These are phyloP conservation scores for Hemerocallis citrina DNA, from an alignment of 106 monocot genomes.

Conservation along the genomic window DNA sequence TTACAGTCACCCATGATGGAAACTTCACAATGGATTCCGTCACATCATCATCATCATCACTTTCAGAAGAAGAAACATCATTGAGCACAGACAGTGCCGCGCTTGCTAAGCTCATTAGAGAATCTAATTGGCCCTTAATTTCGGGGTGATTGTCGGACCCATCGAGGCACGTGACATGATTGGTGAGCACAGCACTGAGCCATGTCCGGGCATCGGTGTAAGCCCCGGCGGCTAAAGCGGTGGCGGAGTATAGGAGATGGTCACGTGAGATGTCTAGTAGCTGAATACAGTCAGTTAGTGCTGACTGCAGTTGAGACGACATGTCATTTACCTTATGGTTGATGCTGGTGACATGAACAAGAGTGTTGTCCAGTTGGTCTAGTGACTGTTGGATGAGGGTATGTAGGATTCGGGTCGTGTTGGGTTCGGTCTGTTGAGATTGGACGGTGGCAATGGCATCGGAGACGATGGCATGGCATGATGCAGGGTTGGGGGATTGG, in stretches of 20 bases:
- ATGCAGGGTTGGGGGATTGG: conserved; percentile 6
- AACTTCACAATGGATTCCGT: background rate
- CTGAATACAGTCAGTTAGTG: conserved; percentile 29
- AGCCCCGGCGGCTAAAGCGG: background rate
- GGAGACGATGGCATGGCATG: conserved; percentile 24
- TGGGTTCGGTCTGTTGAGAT: background rate
- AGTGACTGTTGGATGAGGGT: conserved; percentile 15
- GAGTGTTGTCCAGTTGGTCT: background rate
- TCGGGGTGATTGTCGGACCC: background rate
- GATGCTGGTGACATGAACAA: background rate
- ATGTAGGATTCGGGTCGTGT: background rate
- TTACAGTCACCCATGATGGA: conserved; percentile 16
- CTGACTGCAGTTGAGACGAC: conserved; percentile 2
- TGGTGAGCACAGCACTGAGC: conserved; percentile 43
- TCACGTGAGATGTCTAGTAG: conserved; percentile 37
- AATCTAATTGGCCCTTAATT: conserved; percentile 3
- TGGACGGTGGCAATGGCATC: background rate
- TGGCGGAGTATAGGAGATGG: conserved; percentile 7
- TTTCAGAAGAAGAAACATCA: background rate
- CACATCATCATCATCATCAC: background rate
- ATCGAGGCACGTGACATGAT: conserved; percentile 38
- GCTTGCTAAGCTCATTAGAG: conserved; percentile 15
- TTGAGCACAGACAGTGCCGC: conserved; percentile 36
- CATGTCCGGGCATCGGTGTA: conserved; percentile 22
- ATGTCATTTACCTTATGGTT: conserved; percentile 7